Evolutionary conservation across 345 rosid species (phyloP), one percentile per base, ranked within the genome.

Genomic region (Sisymbrium irio): DNA sequence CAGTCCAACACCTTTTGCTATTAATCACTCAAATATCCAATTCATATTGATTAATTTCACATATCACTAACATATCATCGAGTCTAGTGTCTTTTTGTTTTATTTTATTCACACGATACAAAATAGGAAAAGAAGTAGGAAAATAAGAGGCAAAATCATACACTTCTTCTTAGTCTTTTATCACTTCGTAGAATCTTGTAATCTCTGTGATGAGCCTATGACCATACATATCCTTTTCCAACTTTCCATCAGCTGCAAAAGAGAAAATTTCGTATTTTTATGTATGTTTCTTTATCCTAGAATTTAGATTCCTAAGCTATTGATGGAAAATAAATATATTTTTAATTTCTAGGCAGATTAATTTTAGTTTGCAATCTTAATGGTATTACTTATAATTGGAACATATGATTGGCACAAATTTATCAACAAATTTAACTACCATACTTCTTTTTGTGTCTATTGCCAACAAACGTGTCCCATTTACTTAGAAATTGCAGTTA

Each of bases 61-160:
- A 53, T 53, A 25, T 51, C n/a, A 53, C 6, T 53, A 9, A 25
- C 58, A 41, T 44, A 53, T 27, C 10, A 30, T 7, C 5, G 19
- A 54, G 59, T 53, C 14, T 25, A 53, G 33, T 54, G 19, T 54
- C 11, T 1, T 54, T 54, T 28, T 27, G 4, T 27, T 27, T 27
- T 27, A 2, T 6, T 53, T 27, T 53, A 7, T 53, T n/a, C 9
- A 49, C 59, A 4, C 28, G 18, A 28, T 14, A 54, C 59, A 28
- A 54, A 54, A 54, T 54, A 54, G 41, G 3, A 55, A 68, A 18
- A 53, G 5, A 54, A 57, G 25, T 32, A 44, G 22, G 10, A 32
- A 55, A 54, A 44, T n/a, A 9, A 30, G 65, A 32, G 65, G 64
- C 44, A 56, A 68, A 55, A 32, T 6, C 56, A 19, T 57, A 69